Conservation (phyloP, 2,329 filamentous ascomycete genomes). For the Trichoderma sp. region DNA sequence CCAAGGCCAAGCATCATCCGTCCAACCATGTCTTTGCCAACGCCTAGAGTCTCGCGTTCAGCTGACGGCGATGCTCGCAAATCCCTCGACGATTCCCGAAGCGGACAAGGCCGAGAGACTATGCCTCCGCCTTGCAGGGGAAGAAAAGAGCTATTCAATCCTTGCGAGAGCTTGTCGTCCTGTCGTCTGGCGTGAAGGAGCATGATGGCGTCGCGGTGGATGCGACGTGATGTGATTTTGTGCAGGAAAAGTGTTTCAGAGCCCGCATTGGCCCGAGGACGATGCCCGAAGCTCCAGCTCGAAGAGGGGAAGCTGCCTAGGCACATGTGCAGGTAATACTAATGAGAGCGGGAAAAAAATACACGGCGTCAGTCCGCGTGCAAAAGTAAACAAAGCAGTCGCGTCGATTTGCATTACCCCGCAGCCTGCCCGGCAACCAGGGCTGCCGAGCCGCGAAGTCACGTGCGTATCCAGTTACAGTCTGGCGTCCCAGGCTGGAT, state of each 20-base stretch:
- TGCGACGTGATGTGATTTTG: constrained; percentile 27
- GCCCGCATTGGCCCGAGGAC: constrained; percentile 22
- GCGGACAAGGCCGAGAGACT: constrained; percentile 9
- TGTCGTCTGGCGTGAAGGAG: constrained; percentile 21
- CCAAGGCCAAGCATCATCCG: background rate
- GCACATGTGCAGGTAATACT: too few species aligned
- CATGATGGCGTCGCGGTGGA: constrained; percentile 25
- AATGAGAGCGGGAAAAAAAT: background rate
- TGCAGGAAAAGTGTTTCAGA: constrained; percentile 30
- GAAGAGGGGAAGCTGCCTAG: background rate
- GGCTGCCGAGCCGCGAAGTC: constrained; percentile 20
- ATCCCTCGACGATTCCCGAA: constrained; percentile 15
- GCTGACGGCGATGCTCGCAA: constrained; percentile 1
- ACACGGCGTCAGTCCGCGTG: constrained; percentile 1
- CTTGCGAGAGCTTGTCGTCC: constrained; percentile 19
- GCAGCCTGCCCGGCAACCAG: constrained; percentile 20
- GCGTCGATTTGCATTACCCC: constrained; percentile 20
- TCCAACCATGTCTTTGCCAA: background rate
- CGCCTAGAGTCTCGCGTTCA: constrained; percentile 8
- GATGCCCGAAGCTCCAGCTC: background rate
- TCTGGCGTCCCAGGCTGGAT: background rate
- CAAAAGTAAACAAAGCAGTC: constrained; percentile 26
- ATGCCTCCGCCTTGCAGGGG: constrained; percentile 4
- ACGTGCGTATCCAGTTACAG: constrained; percentile 16
- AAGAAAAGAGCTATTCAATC: background rate